Conservation (phyloP, 1,284 basidiomycete genomes). For the Cryptococcus jaspeensis region DNA sequence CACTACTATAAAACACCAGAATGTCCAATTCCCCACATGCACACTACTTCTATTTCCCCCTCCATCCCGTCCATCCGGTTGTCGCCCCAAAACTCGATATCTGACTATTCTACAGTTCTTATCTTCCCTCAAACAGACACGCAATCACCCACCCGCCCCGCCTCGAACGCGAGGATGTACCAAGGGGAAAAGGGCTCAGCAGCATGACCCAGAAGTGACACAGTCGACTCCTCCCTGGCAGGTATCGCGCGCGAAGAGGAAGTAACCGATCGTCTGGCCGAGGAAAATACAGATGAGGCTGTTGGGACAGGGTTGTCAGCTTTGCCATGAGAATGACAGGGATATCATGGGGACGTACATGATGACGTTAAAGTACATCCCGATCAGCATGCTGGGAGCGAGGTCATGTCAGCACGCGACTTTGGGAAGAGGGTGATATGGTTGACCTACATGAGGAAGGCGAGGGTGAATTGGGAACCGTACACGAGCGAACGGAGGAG, state of each 20-base stretch:
- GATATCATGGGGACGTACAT: slow-evolving; percentile 18
- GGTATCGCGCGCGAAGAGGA: slow-evolving; percentile 43
- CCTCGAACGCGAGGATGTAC: too few species aligned
- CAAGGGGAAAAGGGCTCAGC: neutral
- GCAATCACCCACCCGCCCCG: too few species aligned
- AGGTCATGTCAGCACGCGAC: neutral
- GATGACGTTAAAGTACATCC: slow-evolving; percentile 53
- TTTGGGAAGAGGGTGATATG: neutral
- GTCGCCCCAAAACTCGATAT: too few species aligned
- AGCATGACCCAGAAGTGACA: slow-evolving; percentile 7
- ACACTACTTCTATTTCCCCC: too few species aligned
- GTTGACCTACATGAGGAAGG: slow-evolving; percentile 44
- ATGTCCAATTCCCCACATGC: too few species aligned
- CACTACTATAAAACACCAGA: too few species aligned
- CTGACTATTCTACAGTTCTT: too few species aligned
- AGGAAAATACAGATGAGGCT: slow-evolving; percentile 48
- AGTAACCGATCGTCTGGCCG: slow-evolving; percentile 42
- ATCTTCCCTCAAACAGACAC: too few species aligned
- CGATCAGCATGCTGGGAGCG: slow-evolving; percentile 42
- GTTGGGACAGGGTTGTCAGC: too few species aligned
- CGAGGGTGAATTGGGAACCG: slow-evolving; percentile 48
- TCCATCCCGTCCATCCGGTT: too few species aligned
- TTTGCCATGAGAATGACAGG: too few species aligned
- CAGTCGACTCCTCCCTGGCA: slow-evolving; percentile 9
- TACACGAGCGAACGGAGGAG: slow-evolving; percentile 45